Percentiles rank a stretch among this genome's conserved stretches.
Conservation (phyloP, 2,329 filamentous ascomycete genomes). For the Delphinella strobiligena region DNA sequence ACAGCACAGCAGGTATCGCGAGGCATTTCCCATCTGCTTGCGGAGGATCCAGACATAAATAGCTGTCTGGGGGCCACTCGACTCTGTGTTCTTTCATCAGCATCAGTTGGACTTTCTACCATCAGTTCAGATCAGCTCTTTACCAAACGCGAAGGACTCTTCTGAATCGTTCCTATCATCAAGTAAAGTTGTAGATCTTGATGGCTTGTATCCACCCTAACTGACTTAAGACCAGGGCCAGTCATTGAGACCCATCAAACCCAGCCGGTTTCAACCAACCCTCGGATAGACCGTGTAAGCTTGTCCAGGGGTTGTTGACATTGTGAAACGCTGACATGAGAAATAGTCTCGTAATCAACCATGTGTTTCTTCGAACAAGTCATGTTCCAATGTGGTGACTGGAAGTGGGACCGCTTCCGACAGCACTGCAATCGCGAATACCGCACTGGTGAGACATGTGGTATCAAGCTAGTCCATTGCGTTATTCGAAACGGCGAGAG, state of each 20-base stretch:
- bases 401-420: constrained; percentile 88
- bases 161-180: too few relatives aligned
- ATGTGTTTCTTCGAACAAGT: constrained; percentile 98
- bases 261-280: too few relatives aligned
- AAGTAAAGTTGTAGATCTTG: too few relatives aligned
- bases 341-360: constrained; percentile 22
- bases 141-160: too few relatives aligned
- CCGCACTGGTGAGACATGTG: constrained; percentile 91
- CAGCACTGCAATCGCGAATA: constrained; percentile 91
- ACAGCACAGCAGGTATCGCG: constrained; percentile 1
- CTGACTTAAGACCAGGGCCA: too few relatives aligned
- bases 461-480: constrained; percentile 75
- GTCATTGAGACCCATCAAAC: too few relatives aligned
- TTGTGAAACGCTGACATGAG: constrained; percentile 4
- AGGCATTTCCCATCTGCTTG: neutral
- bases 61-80: constrained; percentile 1
- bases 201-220: too few relatives aligned
- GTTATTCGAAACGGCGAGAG: constrained; percentile 51
- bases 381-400: constrained; percentile 75
- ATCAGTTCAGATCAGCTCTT: neutral
- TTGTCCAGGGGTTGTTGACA: neutral
- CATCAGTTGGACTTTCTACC: neutral
- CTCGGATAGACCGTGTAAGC: neutral
- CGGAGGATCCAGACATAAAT: too few relatives aligned
- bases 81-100: constrained; percentile 1